These are phyloP conservation scores for Penicillium malachiteum DNA, from an alignment of 495 filamentous ascomycete species.

Conservation along the genomic window DNA sequence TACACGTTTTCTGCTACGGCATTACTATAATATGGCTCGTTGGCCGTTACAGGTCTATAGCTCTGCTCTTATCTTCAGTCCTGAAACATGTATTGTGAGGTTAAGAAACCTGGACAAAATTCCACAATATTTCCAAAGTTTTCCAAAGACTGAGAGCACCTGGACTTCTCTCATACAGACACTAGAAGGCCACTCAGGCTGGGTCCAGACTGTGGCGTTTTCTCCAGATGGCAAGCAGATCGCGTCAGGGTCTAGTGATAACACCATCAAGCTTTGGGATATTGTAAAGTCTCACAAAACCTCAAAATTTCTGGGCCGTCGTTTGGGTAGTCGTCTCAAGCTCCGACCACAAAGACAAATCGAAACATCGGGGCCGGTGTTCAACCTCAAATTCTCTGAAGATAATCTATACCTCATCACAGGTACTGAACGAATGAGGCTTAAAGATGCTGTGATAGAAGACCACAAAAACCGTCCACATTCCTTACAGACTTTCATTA, in stretches of 20 bases:
- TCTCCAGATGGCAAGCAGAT: slow-evolving; percentile 18
- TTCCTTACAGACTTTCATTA: too few relatives aligned
- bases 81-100: slow-evolving; percentile 10
- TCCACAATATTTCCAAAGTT: neutral
- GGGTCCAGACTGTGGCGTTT: slow-evolving; percentile 15
- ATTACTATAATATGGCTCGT: slow-evolving; percentile 11
- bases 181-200: slow-evolving; percentile 1
- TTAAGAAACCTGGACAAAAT: slow-evolving; percentile 15
- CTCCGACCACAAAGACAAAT: too few relatives aligned
- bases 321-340: too few relatives aligned
- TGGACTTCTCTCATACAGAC: slow-evolving; percentile 1
- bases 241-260: neutral
- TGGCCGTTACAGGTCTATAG: slow-evolving; percentile 20
- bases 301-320: too few relatives aligned
- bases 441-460: too few relatives aligned
- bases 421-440: too few relatives aligned
- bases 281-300: too few relatives aligned
- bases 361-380: too few relatives aligned
- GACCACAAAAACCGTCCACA: too few relatives aligned
- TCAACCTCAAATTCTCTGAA: too few relatives aligned
- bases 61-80: slow-evolving; percentile 17
- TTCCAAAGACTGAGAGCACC: neutral
- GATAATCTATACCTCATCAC: too few relatives aligned
- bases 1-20: slow-evolving; percentile 17
- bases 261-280: slow-evolving; percentile 24